phyloP scores from a whole-genome alignment of 1,284 basidiomycete genomes.

The Porodaedalea pini region DNA sequence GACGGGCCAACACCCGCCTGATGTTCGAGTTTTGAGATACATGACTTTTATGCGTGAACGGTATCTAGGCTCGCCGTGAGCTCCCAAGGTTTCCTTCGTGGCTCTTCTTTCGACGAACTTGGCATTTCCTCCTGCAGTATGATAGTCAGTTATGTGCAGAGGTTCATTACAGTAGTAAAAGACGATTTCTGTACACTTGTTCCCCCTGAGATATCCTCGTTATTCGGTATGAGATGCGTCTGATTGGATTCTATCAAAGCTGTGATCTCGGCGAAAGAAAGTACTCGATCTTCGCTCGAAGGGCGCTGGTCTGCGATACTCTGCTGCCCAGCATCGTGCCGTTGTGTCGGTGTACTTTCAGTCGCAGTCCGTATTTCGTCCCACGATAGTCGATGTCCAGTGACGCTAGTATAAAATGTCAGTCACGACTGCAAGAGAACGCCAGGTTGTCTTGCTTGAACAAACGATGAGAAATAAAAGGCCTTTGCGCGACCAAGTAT shows the following conservation, averaged over 20 bases:
- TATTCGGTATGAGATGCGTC: conserved; percentile 72
- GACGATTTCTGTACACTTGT: conserved; percentile 48
- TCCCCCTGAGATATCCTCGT: conserved; percentile 59
- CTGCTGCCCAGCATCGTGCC: no score
- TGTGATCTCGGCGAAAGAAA: conserved; percentile 66
- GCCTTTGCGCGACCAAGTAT: conserved; percentile 24
- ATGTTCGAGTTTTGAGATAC: no score
- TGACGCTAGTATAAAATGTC: conserved; percentile 9
- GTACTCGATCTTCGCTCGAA: conserved; percentile 30
- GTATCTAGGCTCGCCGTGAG: background rate
- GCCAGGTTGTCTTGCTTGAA: background rate
- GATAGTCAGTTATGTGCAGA: background rate
- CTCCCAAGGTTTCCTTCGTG: conserved; percentile 17
- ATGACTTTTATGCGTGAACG: no score
- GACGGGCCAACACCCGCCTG: background rate
- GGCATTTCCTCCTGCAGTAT: conserved; percentile 8
- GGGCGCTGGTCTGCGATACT: background rate
- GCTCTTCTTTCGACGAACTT: conserved; percentile 6
- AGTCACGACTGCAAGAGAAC: background rate
- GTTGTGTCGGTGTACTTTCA: background rate
- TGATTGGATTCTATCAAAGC: conserved; percentile 65
- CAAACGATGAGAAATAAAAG: conserved; percentile 25
- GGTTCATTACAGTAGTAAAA: no score
- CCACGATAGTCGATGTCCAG: conserved; percentile 22
- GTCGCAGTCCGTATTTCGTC: conserved; percentile 7